A percentile compares a stretch with the other conserved stretches of the same genome.
These are phyloP conservation scores for Allomyces javanicus DNA, from an alignment of 192 early-diverging fungal species.

Conservation along the genomic window DNA sequence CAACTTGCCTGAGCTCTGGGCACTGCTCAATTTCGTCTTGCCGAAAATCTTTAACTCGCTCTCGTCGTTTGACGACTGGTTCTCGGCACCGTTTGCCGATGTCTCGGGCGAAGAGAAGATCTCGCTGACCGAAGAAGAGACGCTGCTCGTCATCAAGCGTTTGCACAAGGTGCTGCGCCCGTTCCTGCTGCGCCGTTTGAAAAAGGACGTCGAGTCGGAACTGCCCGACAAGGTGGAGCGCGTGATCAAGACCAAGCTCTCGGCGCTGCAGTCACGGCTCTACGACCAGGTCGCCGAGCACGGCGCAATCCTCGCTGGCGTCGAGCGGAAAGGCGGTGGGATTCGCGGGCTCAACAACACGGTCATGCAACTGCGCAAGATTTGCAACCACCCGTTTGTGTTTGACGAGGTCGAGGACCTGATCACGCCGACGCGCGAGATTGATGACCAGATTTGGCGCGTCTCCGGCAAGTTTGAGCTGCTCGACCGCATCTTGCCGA, in stretches of 20 bases:
- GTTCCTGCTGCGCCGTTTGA: constrained; percentile 85
- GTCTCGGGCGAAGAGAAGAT: constrained; percentile 61
- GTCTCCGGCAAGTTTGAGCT: constrained; percentile 92
- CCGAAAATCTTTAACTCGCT: constrained; percentile 93
- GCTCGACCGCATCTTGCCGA: constrained; percentile 84
- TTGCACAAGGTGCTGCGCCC: constrained; percentile 94
- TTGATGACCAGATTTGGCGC: constrained; percentile 61
- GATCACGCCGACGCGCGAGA: constrained; percentile 49
- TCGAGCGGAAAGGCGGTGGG: constrained; percentile 23
- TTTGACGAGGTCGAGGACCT: constrained; percentile 76
- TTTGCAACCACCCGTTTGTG: constrained; percentile 97
- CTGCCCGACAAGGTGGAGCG: constrained; percentile 92
- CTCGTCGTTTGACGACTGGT: constrained; percentile 98
- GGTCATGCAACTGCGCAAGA: constrained; percentile 95
- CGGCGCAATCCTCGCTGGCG: constrained; percentile 46
- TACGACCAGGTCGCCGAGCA: constrained; percentile 73
- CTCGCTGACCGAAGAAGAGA: constrained; percentile 95
- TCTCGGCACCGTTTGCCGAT: constrained; percentile 81
- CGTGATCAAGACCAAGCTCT: constrained; percentile 80
- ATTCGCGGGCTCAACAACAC: constrained; percentile 79
- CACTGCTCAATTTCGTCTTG: constrained; percentile 84
- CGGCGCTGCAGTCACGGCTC: constrained; percentile 59
- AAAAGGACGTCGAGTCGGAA: constrained; percentile 96
- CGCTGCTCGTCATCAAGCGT: constrained; percentile 82
- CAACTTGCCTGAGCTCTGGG: constrained; percentile 93